Percentiles rank a stretch among this genome's conserved stretches.
These are phyloP conservation scores for Veloboletus limbatus DNA, from an alignment of 1,284 basidiomycete species.

Conservation along the genomic window DNA sequence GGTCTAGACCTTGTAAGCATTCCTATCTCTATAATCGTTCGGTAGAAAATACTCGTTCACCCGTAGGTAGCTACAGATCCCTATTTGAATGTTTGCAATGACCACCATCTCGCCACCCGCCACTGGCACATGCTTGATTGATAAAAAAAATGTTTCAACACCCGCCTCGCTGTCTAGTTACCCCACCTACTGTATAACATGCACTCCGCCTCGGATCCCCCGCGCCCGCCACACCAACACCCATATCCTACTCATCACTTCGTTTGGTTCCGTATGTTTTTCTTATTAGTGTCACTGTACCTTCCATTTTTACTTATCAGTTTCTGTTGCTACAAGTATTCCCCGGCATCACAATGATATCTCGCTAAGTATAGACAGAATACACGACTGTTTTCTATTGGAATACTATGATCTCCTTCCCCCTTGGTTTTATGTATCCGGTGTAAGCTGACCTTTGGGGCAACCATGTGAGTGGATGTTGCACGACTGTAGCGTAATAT, in stretches of 20 bases:
- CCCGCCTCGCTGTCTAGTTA: slow-evolving; percentile 17
- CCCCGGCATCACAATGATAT: slow-evolving; percentile 31
- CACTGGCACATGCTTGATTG: slow-evolving; percentile 8
- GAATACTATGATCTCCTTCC: slow-evolving; percentile 5
- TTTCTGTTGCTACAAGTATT: slow-evolving; percentile 34
- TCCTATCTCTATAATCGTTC: slow-evolving; percentile 13
- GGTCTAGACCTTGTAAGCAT: slow-evolving; percentile 39
- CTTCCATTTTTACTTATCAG: slow-evolving; percentile 29
- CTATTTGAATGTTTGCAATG: background rate
- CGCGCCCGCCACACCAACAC: slow-evolving; percentile 8
- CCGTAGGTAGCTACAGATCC: slow-evolving; percentile 3
- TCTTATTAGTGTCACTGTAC: slow-evolving; percentile 31
- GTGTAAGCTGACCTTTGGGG: background rate
- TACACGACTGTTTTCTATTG: slow-evolving; percentile 20
- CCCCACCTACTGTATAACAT: slow-evolving; percentile 30
- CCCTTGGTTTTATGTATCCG: background rate
- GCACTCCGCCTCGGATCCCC: slow-evolving; percentile 21
- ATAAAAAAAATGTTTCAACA: slow-evolving; percentile 19
- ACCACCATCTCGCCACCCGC: background rate
- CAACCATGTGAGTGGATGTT: too few relatives aligned
- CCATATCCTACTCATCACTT: slow-evolving; percentile 23
- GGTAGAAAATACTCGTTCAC: slow-evolving; percentile 29
- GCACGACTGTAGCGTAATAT: too few relatives aligned
- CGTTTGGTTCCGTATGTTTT: slow-evolving; percentile 26
- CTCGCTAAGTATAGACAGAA: slow-evolving; percentile 31